Conservation (phyloP, 257 asterid species). For the Haberlea rhodopensis region DNA sequence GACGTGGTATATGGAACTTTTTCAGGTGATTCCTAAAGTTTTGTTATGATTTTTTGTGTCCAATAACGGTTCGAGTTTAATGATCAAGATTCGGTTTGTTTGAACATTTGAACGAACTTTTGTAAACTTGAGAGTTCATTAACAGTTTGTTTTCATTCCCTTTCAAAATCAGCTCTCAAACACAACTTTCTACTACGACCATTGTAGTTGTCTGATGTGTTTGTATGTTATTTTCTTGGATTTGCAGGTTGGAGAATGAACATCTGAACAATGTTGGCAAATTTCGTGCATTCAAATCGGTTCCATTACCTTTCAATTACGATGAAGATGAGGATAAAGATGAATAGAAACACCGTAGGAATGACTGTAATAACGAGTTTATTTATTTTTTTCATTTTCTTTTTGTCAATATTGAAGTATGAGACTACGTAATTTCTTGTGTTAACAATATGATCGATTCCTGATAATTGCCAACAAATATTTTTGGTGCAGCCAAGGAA, state of each 20-base stretch:
- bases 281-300: constrained; percentile 67
- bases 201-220: neutral
- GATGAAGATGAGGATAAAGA: constrained; percentile 46
- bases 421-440: neutral
- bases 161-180: neutral
- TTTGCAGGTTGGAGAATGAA: constrained; percentile 65
- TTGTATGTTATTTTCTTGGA: neutral
- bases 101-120: neutral
- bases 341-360: constrained; percentile 26
- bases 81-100: too few species aligned
- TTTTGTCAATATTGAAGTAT: neutral
- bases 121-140: too few species aligned
- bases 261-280: constrained; percentile 74
- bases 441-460: too few species aligned
- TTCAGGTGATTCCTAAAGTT: constrained; percentile 60
- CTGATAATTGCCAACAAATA: too few species aligned
- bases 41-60: neutral
- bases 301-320: constrained; percentile 61
- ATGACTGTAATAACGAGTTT: neutral
- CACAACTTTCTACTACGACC: neutral
- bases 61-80: too few species aligned
- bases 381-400: too few species aligned
- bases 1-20: constrained; percentile 71
- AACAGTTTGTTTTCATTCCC: too few species aligned
- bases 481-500: too few species aligned